phyloP scores from a whole-genome alignment of 1,139 yeast genomes.

The Kodamaea sp. region DNA sequence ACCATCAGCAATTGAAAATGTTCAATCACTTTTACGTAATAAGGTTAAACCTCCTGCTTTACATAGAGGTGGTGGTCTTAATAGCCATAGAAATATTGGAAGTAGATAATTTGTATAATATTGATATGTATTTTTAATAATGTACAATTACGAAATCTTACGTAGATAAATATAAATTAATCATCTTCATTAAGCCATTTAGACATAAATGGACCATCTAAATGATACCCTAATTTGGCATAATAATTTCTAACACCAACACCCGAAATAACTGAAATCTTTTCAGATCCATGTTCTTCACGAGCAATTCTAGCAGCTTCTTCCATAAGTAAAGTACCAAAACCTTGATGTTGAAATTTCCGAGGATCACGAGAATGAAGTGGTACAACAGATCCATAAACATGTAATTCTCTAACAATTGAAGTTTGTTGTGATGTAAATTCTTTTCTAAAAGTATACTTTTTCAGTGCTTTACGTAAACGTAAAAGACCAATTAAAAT shows the following conservation, averaged over 20 bases:
- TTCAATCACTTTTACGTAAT: constrained; percentile 33
- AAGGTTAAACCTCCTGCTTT: constrained; percentile 43
- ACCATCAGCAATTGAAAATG: constrained; percentile 28
- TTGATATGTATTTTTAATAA: too few relatives aligned
- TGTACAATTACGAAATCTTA: neutral
- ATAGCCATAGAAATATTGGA: constrained; percentile 12
- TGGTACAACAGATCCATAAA: constrained; percentile 96
- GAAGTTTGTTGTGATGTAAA: constrained; percentile 82
- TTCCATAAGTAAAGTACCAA: constrained; percentile 95
- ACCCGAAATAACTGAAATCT: constrained; percentile 92
- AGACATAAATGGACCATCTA: constrained; percentile 97
- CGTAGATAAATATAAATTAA: neutral
- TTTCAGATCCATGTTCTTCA: constrained; percentile 90
- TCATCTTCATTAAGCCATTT: constrained; percentile 35
- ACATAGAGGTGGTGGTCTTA: constrained; percentile 39
- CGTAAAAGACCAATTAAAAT: constrained; percentile 88
- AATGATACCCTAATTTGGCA: constrained; percentile 81
- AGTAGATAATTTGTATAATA: constrained; percentile 4
- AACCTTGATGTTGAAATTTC: constrained; percentile 98
- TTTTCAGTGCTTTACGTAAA: constrained; percentile 83
- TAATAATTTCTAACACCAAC: constrained; percentile 97
- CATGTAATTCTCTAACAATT: constrained; percentile 92
- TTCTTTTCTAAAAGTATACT: constrained; percentile 88
- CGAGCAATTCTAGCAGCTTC: constrained; percentile 95
- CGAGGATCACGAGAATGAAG: constrained; percentile 96